These are phyloP conservation scores for Eucalyptus caleyi DNA, from an alignment of 345 rosid species.

Conservation along the genomic window DNA sequence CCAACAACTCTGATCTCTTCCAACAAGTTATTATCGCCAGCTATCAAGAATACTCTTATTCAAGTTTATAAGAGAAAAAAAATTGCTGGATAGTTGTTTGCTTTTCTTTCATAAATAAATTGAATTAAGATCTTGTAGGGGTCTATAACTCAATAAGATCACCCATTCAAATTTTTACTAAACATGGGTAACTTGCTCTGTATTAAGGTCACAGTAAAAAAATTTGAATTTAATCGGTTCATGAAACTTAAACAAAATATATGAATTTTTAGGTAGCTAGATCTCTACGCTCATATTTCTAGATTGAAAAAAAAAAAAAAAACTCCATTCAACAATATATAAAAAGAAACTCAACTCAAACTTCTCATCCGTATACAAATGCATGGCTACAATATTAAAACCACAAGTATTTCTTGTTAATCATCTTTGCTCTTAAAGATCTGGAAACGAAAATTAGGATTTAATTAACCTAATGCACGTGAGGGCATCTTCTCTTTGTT, in stretches of 20 bases:
- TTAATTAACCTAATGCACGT: neutral
- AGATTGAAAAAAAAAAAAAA: neutral
- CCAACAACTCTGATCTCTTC: neutral
- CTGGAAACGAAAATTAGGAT: neutral
- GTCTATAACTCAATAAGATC: neutral
- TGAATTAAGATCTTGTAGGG: neutral
- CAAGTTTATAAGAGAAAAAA: neutral
- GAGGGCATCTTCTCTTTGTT: neutral
- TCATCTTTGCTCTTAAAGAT: neutral
- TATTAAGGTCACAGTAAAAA: neutral
- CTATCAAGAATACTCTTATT: neutral
- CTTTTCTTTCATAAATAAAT: neutral
- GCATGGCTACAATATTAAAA: neutral
- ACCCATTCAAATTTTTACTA: neutral
- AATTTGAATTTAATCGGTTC: neutral
- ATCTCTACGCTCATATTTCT: neutral
- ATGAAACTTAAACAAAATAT: neutral
- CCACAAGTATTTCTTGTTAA: neutral
- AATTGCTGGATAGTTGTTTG: neutral
- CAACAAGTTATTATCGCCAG: neutral
- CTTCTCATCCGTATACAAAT: neutral
- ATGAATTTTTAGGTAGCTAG: neutral
- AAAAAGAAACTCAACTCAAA: neutral
- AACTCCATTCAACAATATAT: neutral
- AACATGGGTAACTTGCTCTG: neutral